Evolutionary conservation across 805 yeast genomes (phyloP).

Genomic region (Phaffomyces opuntiae): DNA sequence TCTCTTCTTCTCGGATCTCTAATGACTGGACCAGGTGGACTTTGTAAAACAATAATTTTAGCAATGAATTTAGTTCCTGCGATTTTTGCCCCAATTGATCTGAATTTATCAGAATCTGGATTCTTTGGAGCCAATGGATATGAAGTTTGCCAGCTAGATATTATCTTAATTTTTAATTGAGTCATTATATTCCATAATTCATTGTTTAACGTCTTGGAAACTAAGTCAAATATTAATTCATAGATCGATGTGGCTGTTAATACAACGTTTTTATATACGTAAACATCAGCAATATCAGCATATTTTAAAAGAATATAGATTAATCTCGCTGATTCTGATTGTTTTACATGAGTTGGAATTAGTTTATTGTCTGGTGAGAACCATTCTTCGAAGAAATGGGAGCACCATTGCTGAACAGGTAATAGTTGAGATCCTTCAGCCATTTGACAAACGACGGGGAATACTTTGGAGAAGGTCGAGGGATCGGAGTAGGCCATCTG

Average conservation of each 20-base stretch:
- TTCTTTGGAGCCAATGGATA: conserved; percentile 41
- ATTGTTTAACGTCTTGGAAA: conserved; percentile 33
- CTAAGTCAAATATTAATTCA: conserved; percentile 38
- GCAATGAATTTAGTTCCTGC: conserved; percentile 69
- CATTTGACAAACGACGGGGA: conserved; percentile 12
- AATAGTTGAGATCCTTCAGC: conserved; percentile 6
- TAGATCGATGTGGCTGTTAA: conserved; percentile 36
- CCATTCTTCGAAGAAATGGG: conserved; percentile 17
- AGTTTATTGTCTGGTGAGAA: conserved; percentile 11
- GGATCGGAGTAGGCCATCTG: conserved; percentile 11
- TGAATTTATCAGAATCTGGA: conserved; percentile 25
- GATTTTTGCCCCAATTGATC: conserved; percentile 54
- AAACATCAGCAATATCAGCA: conserved; percentile 20
- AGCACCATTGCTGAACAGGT: conserved; percentile 21
- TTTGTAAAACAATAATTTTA: conserved; percentile 48
- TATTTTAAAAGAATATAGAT: conserved; percentile 12
- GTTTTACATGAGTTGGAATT: conserved; percentile 13
- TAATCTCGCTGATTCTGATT: conserved; percentile 9
- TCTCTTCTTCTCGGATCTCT: conserved; percentile 22
- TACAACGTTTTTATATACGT: conserved; percentile 31
- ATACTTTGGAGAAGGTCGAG: conserved; percentile 10
- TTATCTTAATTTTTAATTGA: conserved; percentile 49
- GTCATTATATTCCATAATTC: conserved; percentile 49
- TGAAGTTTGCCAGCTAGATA: conserved; percentile 52
- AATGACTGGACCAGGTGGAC: conserved; percentile 27